phyloP scores from a whole-genome alignment of 148 eudicot genomes.

The Agrostemma githago region DNA sequence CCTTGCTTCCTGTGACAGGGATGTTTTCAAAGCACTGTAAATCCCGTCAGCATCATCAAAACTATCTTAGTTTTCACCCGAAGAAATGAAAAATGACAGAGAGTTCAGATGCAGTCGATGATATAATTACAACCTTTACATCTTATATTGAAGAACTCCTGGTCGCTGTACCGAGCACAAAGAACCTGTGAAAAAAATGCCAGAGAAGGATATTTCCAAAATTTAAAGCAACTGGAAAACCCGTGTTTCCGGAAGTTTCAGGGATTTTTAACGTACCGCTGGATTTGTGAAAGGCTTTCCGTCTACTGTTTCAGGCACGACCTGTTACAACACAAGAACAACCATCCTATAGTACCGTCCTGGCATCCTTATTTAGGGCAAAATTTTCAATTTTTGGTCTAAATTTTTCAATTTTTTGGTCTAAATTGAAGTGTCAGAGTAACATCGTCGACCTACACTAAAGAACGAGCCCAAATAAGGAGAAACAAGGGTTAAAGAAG shows the following conservation, averaged over 20 bases:
- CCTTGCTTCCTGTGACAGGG: constrained; percentile 52
- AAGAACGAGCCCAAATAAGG: neutral
- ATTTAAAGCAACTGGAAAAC: neutral
- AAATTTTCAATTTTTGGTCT: too few species aligned
- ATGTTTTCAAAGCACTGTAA: neutral
- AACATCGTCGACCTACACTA: too few species aligned
- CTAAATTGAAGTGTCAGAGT: too few species aligned
- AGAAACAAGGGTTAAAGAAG: neutral
- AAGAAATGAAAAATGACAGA: too few species aligned
- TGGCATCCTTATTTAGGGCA: too few species aligned
- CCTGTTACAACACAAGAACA: constrained; percentile 33
- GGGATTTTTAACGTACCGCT: constrained; percentile 46
- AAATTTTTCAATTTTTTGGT: too few species aligned
- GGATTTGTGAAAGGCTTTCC: constrained; percentile 54
- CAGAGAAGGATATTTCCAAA: neutral
- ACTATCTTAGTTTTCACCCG: too few species aligned
- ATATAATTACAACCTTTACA: too few species aligned
- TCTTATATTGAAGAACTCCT: constrained; percentile 69
- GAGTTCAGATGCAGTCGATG: too few species aligned
- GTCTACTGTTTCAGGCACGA: constrained; percentile 69
- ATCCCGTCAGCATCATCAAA: too few species aligned
- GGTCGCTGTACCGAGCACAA: constrained; percentile 78
- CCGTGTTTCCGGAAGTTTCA: neutral
- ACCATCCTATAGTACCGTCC: too few species aligned
- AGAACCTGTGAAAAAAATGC: constrained; percentile 45